Evolutionary conservation across 2,329 filamentous ascomycete genomes (phyloP), one percentile per base, ranked within the genome.

Genomic region (Ceratocystis huliohia): DNA sequence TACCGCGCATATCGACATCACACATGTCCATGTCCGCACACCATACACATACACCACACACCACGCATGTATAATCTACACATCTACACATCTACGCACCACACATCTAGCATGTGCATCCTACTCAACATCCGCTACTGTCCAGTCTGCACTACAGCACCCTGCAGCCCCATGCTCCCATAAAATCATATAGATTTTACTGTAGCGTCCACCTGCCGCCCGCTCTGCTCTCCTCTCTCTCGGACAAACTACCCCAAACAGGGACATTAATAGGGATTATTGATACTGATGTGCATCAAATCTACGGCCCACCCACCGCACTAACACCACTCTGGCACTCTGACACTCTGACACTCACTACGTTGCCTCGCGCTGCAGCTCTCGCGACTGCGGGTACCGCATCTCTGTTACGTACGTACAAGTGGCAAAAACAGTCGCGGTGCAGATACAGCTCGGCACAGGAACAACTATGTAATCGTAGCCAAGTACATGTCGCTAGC

Each of bases 281-380:
- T 33, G 53, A 59, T 59, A 33, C n/a, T 59, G 53, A 59, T 59
- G 53, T 59, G 53, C 53, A 33, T 10, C 53, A 59, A 59, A 59
- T 20, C 28, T 59, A 33, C 30, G 10, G 15, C 4, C 25, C 13
- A 25, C 20, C n/a, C 25, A 59, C 25, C 13, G 17, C 53, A 33
- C 20, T 53, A 8, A n/a, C 45, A n/a, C 17, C 45, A n/a, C 45
- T 0, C 8, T 17, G 15, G 5, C n/a, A 20, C 45, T 20, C 46
- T 50, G 6, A 1, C 6, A 10, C 46, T 22, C 48, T 53, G 20
- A 0, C 37, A 41, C 37, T 41, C 37, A 41, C 37, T 41, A 13
- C 37, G 37, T 41, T 41, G 37, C 37, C 37, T 41, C 37, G 37
- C 37, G 37, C 37, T 41, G 37, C 37, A 41, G 15, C 46, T 20